phyloP scores from a whole-genome alignment of 139 green algal species.

The Chlamydomonas applanata region DNA sequence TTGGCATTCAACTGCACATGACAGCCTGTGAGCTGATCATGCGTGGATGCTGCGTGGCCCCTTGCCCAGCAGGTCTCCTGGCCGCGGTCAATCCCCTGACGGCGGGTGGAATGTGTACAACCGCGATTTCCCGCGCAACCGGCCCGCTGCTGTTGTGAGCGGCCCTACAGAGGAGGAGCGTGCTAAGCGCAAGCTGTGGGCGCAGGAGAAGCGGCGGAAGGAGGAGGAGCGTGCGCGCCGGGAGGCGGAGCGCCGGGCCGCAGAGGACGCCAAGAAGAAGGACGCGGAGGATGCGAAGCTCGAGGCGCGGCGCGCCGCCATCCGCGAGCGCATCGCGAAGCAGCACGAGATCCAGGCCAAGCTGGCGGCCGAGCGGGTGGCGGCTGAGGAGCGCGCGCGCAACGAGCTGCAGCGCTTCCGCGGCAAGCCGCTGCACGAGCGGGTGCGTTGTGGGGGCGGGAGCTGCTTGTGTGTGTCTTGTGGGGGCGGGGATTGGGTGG shows the following conservation, averaged over 20 bases:
- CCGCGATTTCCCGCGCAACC: too few relatives aligned
- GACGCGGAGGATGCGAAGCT: constrained; percentile 32
- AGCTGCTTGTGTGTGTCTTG: too few relatives aligned
- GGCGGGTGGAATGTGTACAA: too few relatives aligned
- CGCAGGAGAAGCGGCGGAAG: constrained; percentile 10
- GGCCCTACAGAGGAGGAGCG: constrained; percentile 16
- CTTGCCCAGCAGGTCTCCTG: too few relatives aligned
- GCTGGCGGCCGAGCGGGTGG: constrained; percentile 24
- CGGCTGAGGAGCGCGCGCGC: constrained; percentile 27
- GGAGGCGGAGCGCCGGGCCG: not conserved
- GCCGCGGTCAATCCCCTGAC: too few relatives aligned
- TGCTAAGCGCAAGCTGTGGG: constrained; percentile 5
- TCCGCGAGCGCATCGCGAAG: constrained; percentile 33
- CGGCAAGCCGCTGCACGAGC: constrained; percentile 39
- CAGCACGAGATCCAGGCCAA: constrained; percentile 33
- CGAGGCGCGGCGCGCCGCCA: constrained; percentile 25
- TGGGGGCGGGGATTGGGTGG: too few relatives aligned
- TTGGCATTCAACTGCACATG: too few relatives aligned
- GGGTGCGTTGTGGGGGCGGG: too few relatives aligned
- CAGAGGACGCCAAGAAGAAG: not conserved
- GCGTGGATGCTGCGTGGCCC: too few relatives aligned
- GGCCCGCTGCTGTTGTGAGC: not conserved
- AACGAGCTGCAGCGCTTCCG: constrained; percentile 23
- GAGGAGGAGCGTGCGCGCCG: not conserved
- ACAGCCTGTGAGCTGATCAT: too few relatives aligned